A percentile compares a stretch with the other conserved stretches of the same genome.
Conservation (phyloP, 2,329 filamentous ascomycete genomes). For the Botrytis hyacinthi region DNA sequence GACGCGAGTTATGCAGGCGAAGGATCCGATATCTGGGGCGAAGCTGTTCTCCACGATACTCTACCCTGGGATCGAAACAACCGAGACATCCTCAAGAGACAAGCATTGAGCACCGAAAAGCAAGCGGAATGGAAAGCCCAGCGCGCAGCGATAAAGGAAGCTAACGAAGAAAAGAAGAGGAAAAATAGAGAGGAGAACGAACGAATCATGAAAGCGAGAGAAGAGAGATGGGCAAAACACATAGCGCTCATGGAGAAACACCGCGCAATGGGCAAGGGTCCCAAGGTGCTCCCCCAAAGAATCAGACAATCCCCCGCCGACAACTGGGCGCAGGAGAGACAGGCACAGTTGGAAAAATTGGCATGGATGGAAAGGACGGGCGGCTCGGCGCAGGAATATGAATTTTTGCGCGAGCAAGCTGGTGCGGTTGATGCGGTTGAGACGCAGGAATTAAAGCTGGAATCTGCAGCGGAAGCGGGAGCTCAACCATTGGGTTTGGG, state of each 20-base stretch:
- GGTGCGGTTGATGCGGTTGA: background rate
- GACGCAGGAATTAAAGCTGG: background rate
- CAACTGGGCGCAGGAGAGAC: background rate
- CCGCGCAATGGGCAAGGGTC: background rate
- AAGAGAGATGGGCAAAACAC: slow-evolving; percentile 5
- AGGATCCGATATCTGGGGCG: slow-evolving; percentile 33
- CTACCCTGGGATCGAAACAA: background rate
- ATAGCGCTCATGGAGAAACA: slow-evolving; percentile 12
- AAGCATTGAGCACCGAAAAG: background rate
- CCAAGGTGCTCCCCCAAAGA: background rate
- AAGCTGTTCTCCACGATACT: slow-evolving; percentile 35
- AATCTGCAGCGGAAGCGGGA: background rate
- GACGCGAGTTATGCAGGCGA: slow-evolving; percentile 41
- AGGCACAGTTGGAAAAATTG: background rate
- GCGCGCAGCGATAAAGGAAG: background rate
- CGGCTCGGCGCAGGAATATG: background rate
- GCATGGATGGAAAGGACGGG: slow-evolving; percentile 11
- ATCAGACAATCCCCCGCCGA: background rate
- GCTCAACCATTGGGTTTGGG: background rate
- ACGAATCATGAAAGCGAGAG: background rate
- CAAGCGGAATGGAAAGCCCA: slow-evolving; percentile 9
- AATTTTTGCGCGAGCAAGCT: background rate
- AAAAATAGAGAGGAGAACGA: background rate
- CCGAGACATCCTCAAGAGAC: background rate
- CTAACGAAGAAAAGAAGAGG: slow-evolving; percentile 1